Evolutionary conservation across 2,329 filamentous ascomycete genomes (phyloP), one percentile per base, ranked within the genome.

Genomic region (Elsinoe necatrix): DNA sequence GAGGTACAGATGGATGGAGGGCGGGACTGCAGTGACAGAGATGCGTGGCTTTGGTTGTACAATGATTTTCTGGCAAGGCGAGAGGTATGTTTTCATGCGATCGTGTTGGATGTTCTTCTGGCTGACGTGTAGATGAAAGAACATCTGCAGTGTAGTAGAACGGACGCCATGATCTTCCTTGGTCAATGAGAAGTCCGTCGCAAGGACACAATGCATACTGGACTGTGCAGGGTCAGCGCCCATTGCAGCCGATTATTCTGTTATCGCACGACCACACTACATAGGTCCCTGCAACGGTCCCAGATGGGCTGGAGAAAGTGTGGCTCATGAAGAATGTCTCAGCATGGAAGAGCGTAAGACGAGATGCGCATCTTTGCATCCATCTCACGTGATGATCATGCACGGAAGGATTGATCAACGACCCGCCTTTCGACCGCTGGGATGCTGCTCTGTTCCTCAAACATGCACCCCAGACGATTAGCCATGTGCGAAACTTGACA

Each of bases 1-100:
- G 69, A 55, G 48, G 20, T 16, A 18, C 1, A 8, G 61, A 62
- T 14, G 60, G 60, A 18, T 47, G 58, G 60, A 27, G 55, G 57
- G 29, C 58, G 48, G 31, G 62, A 60, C 11, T 67, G 66, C 52
- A 59, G 57, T 21, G 73, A 75, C 58, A 61, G 73, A 35, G 68
- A 65, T 31, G 70, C 75, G 23, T 76, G 74, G 74, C 73, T 72
- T 61, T 63, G 66, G 8, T 58, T 77, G 57, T 77, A 77, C 55
- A 67, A 73, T 31, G 70, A 75, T 50, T 77, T 76, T 58, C 62
- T 74, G 29, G 60, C 65, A 60, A 66, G 72, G 57, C 64, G 74
- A 57, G 71, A 67, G 61, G 68, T 72, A 43, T 60, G 75, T 16
- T 75, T 72, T 51, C 57, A 62, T 45, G 62, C 34, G 25, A 43